Evolutionary conservation across 768 basidiomycete species (phyloP), one percentile per base, ranked within the genome.

Genomic region (Crucibulum laeve): DNA sequence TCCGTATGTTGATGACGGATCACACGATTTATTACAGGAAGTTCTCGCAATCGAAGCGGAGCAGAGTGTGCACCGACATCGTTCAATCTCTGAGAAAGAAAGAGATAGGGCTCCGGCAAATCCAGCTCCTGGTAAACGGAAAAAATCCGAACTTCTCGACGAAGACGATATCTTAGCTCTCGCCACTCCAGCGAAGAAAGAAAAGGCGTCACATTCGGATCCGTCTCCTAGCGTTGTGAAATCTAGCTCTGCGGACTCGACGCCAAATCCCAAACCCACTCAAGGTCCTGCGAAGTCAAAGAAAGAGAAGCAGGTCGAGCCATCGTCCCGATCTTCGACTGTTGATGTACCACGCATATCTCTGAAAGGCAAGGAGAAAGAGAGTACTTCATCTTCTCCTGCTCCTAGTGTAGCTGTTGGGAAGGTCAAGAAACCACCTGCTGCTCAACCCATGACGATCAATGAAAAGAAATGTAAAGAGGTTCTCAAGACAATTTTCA

Each of bases 401-500:
- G 25, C 35, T 40, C 17, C 38, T 10, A 38, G 42, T 19, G 44
- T 46, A 11, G 13, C 42, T 35, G 47, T 40, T 18, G 45, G 19
- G 4, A 74, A 74, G 47, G 17, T 65, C 35, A 73, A 71, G 54
- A 62, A 70, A 37, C 45, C 62, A 35, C 57, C 71, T 22, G 55
- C 59, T 26, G 52, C 58, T 23, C 56, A 65, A 17, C 57, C 64
- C 1, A 77, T 70, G 1, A 76, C 85, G 2, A 62, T 93, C 51
- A 87, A 91, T 60, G 80, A 84, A 53, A 91, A 83, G 74, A 95
- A 91, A 62, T 88, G 85, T 58, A 83, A 74, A 57, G 84, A 87
- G 3, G 60, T 91, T 25, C 51, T 94, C 44, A 82, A 74, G 56
- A 63, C 50, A 18, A 55, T 93, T 5, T 60, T 65, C 40, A 85